These are phyloP conservation scores for Coleophoma eucalyptorum DNA, from an alignment of 2,329 filamentous ascomycete genomes.

Conservation along the genomic window DNA sequence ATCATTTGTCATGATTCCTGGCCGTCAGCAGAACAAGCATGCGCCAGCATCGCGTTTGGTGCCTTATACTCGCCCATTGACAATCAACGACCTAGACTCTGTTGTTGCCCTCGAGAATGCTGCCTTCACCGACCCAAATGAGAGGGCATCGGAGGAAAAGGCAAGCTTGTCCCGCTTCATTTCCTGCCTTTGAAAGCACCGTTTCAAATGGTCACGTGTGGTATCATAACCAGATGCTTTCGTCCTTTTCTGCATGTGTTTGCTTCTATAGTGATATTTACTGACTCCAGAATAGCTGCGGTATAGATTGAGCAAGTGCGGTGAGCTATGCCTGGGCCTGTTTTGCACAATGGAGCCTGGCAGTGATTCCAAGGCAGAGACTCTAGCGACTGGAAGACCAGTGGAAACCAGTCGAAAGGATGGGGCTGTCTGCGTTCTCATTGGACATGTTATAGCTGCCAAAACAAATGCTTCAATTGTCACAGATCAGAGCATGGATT, in stretches of 20 bases:
- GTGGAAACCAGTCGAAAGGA: conserved; percentile 58
- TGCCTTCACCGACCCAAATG: conserved; percentile 44
- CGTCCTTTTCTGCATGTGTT: no score
- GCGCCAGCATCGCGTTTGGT: conserved; percentile 52
- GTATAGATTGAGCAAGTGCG: conserved; percentile 72
- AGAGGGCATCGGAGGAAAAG: conserved; percentile 51
- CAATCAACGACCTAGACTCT: conserved; percentile 59
- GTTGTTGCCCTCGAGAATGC: conserved; percentile 51
- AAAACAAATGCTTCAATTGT: conserved; percentile 60
- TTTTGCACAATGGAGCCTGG: conserved; percentile 62
- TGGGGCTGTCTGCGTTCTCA: conserved; percentile 55
- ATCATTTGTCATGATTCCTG: conserved; percentile 18
- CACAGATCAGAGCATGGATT: conserved; percentile 73
- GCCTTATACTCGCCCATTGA: conserved; percentile 72
- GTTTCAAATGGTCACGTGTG: no score
- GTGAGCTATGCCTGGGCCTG: conserved; percentile 74
- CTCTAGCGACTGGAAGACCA: conserved; percentile 47
- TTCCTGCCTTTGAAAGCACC: neutral
- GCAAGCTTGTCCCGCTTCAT: conserved; percentile 29
- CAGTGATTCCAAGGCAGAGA: conserved; percentile 47
- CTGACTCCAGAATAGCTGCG: conserved; percentile 49
- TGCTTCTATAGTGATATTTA: no score
- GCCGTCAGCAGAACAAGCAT: conserved; percentile 12
- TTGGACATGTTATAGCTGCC: conserved; percentile 77
- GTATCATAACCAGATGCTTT: no score